Conservation (phyloP, 2,329 filamentous ascomycete species). For the Cryphonectria radicalis region DNA sequence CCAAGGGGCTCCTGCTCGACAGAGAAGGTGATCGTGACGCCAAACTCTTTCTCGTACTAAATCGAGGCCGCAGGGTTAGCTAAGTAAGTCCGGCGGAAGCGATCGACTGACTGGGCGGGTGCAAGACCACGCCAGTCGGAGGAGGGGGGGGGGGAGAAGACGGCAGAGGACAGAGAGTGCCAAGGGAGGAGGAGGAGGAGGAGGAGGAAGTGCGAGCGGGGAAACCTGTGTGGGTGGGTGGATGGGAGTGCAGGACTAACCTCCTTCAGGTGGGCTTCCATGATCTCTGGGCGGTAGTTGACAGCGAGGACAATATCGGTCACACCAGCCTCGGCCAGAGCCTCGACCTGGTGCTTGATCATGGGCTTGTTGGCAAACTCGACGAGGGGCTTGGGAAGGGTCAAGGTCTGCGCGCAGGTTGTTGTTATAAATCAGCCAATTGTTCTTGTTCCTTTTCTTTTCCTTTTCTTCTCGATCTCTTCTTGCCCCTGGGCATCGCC, state of each 20-base stretch:
- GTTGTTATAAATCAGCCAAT: constrained; percentile 29
- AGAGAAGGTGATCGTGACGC: constrained; percentile 95
- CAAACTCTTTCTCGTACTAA: constrained; percentile 88
- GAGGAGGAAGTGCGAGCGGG: not conserved
- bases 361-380: constrained; percentile 99
- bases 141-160: not conserved
- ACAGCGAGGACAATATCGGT: constrained; percentile 98
- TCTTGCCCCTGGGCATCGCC: not conserved
- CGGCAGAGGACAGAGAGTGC: not conserved
- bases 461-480: not conserved
- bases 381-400: constrained; percentile 94
- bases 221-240: too few relatives aligned
- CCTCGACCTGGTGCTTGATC: constrained; percentile 98
- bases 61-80: constrained; percentile 4
- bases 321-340: constrained; percentile 88
- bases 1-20: constrained; percentile 95
- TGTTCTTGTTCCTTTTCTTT: constrained; percentile 6
- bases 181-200: not conserved
- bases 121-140: not conserved
- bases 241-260: constrained; percentile 51
- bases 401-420: constrained; percentile 72
- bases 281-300: constrained; percentile 98
- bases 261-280: constrained; percentile 92
- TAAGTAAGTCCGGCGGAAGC: not conserved
- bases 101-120: not conserved